Conservation (phyloP, 768 basidiomycete species). For the Boletus subcaerulescens region DNA sequence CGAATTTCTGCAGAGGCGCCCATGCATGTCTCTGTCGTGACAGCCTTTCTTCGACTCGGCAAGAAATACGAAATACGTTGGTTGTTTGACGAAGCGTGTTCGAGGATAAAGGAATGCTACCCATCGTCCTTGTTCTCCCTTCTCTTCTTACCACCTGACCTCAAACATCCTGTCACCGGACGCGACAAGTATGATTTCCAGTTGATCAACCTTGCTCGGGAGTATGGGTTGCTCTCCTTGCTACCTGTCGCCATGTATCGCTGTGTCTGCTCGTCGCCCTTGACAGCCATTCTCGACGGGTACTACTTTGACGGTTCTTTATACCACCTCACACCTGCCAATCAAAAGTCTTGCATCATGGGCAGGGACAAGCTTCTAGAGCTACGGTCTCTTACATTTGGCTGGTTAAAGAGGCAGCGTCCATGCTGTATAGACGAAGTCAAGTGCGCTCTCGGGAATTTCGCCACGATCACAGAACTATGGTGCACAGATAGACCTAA, state of each 20-base stretch:
- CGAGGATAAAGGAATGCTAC: slow-evolving; percentile 22
- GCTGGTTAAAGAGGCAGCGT: slow-evolving; percentile 15
- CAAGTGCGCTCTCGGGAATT: slow-evolving; percentile 20
- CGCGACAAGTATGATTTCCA: slow-evolving; percentile 27
- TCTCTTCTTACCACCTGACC: slow-evolving; percentile 21
- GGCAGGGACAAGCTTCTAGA: slow-evolving; percentile 24
- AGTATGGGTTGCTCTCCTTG: slow-evolving; percentile 22
- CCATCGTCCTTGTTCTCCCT: slow-evolving; percentile 24
- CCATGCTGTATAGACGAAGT: slow-evolving; percentile 18
- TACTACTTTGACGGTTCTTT: slow-evolving; percentile 18
- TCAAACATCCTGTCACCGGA: slow-evolving; percentile 18
- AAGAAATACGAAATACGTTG: slow-evolving; percentile 24
- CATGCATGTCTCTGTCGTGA: slow-evolving; percentile 19
- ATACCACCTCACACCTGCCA: slow-evolving; percentile 17
- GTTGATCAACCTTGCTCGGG: slow-evolving; percentile 23
- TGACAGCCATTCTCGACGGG: slow-evolving; percentile 24
- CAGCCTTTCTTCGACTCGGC: slow-evolving; percentile 24
- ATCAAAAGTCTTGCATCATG: slow-evolving; percentile 25
- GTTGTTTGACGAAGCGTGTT: slow-evolving; percentile 22
- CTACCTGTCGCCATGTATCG: slow-evolving; percentile 26
- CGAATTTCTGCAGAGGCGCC: slow-evolving; percentile 17
- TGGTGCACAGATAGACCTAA: slow-evolving; percentile 19
- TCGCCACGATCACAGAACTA: slow-evolving; percentile 20
- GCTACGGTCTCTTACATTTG: slow-evolving; percentile 18
- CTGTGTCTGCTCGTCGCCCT: slow-evolving; percentile 16